Evolutionary conservation across 305 asterid genomes (phyloP).

Genomic region (Fraxinus dipetala): DNA sequence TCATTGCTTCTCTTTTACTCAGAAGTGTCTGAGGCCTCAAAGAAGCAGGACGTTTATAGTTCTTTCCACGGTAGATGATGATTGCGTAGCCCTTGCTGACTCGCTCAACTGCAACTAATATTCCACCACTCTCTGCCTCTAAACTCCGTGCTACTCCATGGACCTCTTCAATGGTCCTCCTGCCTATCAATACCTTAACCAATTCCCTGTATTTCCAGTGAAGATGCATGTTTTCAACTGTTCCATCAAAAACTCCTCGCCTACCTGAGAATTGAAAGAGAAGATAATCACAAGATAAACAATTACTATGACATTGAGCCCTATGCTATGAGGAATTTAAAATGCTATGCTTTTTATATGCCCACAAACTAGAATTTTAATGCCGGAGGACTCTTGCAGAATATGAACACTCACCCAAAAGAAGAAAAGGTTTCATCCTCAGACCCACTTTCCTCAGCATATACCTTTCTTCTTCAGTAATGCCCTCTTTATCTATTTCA

Average conservation of each 20-base stretch:
- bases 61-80: slow-evolving; percentile 90
- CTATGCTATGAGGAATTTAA: slow-evolving; percentile 1
- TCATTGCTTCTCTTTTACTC: slow-evolving; percentile 89
- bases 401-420: slow-evolving; percentile 60
- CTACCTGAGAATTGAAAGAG: slow-evolving; percentile 55
- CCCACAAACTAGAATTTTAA: background rate
- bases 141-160: slow-evolving; percentile 65
- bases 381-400: background rate
- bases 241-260: slow-evolving; percentile 95
- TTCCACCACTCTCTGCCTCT: slow-evolving; percentile 96
- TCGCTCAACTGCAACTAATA: slow-evolving; percentile 84
- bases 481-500: slow-evolving; percentile 81
- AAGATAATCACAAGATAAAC: slow-evolving; percentile 18
- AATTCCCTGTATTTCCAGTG: slow-evolving; percentile 98
- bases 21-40: slow-evolving; percentile 90
- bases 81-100: slow-evolving; percentile 82
- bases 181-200: slow-evolving; percentile 77
- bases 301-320: slow-evolving; percentile 1
- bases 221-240: slow-evolving; percentile 95
- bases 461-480: slow-evolving; percentile 90
- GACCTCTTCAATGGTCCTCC: slow-evolving; percentile 66
- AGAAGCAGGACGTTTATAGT: slow-evolving; percentile 78
- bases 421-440: slow-evolving; percentile 84
- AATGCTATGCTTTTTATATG: background rate
- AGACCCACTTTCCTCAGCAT: slow-evolving; percentile 94